Evolutionary conservation across 176 grass and related monocot species (phyloP).

Genomic region (Leersia perrieri): DNA sequence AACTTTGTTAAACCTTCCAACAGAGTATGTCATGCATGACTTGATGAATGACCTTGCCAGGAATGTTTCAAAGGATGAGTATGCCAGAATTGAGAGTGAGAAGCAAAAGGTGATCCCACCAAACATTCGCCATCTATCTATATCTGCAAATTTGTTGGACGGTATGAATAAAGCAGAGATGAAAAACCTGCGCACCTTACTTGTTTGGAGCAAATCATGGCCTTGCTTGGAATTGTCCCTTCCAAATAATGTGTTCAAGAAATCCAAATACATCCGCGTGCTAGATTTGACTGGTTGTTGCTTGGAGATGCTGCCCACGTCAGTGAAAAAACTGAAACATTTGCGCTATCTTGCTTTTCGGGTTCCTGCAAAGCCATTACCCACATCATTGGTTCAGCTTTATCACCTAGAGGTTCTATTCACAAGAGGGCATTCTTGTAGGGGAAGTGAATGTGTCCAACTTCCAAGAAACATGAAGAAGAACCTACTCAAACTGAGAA

Average conservation of each 20-base stretch:
- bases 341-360: conserved; percentile 50
- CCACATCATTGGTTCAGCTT: conserved; percentile 32
- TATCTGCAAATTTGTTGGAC: conserved; percentile 4
- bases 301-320: conserved; percentile 34
- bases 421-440: conserved; percentile 42
- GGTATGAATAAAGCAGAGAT: conserved; percentile 24
- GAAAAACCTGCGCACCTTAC: conserved; percentile 44
- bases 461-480: conserved; percentile 43
- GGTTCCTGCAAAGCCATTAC: conserved; percentile 22
- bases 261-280: conserved; percentile 44
- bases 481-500: conserved; percentile 47
- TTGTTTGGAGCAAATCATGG: conserved; percentile 38
- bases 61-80: conserved; percentile 51
- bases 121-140: conserved; percentile 47
- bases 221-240: conserved; percentile 23
- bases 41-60: conserved; percentile 56
- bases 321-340: conserved; percentile 35
- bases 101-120: conserved; percentile 22
- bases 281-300: conserved; percentile 46
- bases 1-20: background rate
- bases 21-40: conserved; percentile 56
- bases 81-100: conserved; percentile 42
- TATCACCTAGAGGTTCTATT: conserved; percentile 51
- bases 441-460: conserved; percentile 34
- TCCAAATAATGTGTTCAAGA: conserved; percentile 42